Percentiles rank a stretch among this genome's conserved stretches.
phyloP scores from a whole-genome alignment of 2,329 filamentous ascomycete genomes.

The Hypoxylon sp. region DNA sequence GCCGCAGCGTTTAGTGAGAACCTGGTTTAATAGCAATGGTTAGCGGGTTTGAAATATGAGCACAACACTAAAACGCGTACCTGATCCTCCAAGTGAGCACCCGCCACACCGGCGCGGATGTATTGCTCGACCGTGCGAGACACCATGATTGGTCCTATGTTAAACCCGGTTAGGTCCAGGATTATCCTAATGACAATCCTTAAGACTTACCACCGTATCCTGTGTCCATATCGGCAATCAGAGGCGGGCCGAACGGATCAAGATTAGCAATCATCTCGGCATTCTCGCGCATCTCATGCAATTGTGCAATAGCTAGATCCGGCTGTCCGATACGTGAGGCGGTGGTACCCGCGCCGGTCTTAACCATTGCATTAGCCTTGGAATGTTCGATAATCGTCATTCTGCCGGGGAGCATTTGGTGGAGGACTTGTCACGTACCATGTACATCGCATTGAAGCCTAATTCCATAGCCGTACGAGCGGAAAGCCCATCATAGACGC shows the following conservation, averaged over 20 bases:
- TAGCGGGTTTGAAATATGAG: conserved; percentile 3
- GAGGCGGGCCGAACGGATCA: conserved; percentile 57
- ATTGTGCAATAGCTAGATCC: conserved; percentile 62
- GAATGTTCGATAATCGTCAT: background rate
- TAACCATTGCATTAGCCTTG: conserved; percentile 23
- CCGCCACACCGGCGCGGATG: conserved; percentile 63
- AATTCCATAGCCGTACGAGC: conserved; percentile 60
- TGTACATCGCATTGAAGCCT: conserved; percentile 63
- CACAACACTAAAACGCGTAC: no score
- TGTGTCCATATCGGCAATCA: conserved; percentile 67
- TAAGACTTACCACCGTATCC: conserved; percentile 61
- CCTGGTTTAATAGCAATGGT: conserved; percentile 50
- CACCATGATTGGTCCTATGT: conserved; percentile 54
- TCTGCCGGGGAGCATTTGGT: background rate
- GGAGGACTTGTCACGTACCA: conserved; percentile 52
- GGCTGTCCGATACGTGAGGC: conserved; percentile 61
- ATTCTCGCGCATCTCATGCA: conserved; percentile 64
- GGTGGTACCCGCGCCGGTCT: conserved; percentile 64
- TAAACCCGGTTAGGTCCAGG: conserved; percentile 21
- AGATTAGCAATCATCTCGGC: conserved; percentile 66
- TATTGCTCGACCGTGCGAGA: conserved; percentile 61
- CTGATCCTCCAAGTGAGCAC: conserved; percentile 51
- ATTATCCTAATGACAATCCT: background rate
- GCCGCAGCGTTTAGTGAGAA: conserved; percentile 73
- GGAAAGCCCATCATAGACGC: conserved; percentile 64